A percentile compares a stretch with the other conserved stretches of the same genome.
Evolutionary conservation across 805 yeast species (phyloP).

Genomic region (Pichia nakasei): DNA sequence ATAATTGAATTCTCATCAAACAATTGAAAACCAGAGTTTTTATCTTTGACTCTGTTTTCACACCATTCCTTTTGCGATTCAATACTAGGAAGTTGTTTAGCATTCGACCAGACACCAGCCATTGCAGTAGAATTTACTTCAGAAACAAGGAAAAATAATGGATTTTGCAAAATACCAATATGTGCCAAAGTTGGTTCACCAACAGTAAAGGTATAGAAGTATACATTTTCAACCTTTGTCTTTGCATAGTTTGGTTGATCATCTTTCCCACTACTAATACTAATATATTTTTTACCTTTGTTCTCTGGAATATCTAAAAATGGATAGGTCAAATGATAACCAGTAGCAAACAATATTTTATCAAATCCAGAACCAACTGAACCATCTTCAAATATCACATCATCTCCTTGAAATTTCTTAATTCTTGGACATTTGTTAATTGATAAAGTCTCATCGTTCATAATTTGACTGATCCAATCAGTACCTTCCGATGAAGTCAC

Average conservation of each 20-base stretch:
- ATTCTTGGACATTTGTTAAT: slow-evolving; percentile 26
- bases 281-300: slow-evolving; percentile 12
- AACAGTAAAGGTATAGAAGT: slow-evolving; percentile 29
- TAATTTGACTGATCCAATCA: slow-evolving; percentile 31
- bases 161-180: slow-evolving; percentile 33
- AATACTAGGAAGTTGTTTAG: slow-evolving; percentile 30
- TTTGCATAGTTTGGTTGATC: slow-evolving; percentile 10
- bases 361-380: slow-evolving; percentile 26
- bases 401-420: slow-evolving; percentile 20
- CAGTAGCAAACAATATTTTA: slow-evolving; percentile 39
- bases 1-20: slow-evolving; percentile 10
- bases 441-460: slow-evolving; percentile 24
- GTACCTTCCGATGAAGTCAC: slow-evolving; percentile 18
- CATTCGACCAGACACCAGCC: slow-evolving; percentile 46
- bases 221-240: slow-evolving; percentile 16
- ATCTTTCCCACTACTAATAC: slow-evolving; percentile 29
- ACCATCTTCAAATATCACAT: slow-evolving; percentile 27
- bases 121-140: slow-evolving; percentile 44
- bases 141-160: slow-evolving; percentile 38
- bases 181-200: slow-evolving; percentile 35
- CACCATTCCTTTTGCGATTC: slow-evolving; percentile 14
- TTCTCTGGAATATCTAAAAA: slow-evolving; percentile 25
- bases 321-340: slow-evolving; percentile 39
- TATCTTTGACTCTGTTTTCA: slow-evolving; percentile 9
- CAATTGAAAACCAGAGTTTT: slow-evolving; percentile 12